A percentile compares a stretch with the other conserved stretches of the same genome.
These are phyloP conservation scores for Seiridium cupressi DNA, from an alignment of 2,329 filamentous ascomycete genomes.

Conservation along the genomic window DNA sequence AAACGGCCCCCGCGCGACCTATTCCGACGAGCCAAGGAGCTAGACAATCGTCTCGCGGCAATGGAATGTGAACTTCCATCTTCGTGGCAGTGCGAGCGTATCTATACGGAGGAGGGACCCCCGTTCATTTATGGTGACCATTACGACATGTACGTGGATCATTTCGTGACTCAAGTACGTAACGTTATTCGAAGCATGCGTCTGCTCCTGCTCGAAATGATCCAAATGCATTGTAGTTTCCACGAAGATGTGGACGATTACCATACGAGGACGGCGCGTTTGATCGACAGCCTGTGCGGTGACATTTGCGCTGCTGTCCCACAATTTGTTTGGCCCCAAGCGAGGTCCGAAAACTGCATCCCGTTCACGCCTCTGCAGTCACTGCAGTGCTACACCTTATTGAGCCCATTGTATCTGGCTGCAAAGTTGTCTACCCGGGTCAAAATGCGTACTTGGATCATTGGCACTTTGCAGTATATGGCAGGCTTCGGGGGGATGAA, in stretches of 20 bases:
- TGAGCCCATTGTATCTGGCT: constrained; percentile 16
- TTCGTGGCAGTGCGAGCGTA: constrained; percentile 8
- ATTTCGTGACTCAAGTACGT: constrained; percentile 18
- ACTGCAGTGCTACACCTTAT: constrained; percentile 16
- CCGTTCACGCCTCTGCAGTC: constrained; percentile 16
- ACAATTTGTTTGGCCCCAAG: constrained; percentile 13
- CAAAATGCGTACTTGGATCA: constrained; percentile 14
- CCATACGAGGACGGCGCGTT: background rate
- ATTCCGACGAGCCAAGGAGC: background rate
- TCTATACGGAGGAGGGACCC: no score
- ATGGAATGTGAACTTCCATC: constrained; percentile 11
- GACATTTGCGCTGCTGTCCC: constrained; percentile 17
- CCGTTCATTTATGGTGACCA: no score
- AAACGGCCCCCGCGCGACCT: background rate
- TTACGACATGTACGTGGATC: constrained; percentile 18
- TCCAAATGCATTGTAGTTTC: no score
- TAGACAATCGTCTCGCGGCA: constrained; percentile 1
- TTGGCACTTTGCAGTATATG: constrained; percentile 12
- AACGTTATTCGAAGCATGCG: constrained; percentile 19
- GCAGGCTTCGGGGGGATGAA: constrained; percentile 14
- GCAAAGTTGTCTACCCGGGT: constrained; percentile 4
- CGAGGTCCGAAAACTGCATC: constrained; percentile 9
- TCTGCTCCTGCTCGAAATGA: constrained; percentile 14
- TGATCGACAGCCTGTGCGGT: background rate
- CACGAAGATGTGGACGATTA: background rate